Evolutionary conservation across 495 filamentous ascomycete species (phyloP).

Genomic region (Pyrenula aspistea): DNA sequence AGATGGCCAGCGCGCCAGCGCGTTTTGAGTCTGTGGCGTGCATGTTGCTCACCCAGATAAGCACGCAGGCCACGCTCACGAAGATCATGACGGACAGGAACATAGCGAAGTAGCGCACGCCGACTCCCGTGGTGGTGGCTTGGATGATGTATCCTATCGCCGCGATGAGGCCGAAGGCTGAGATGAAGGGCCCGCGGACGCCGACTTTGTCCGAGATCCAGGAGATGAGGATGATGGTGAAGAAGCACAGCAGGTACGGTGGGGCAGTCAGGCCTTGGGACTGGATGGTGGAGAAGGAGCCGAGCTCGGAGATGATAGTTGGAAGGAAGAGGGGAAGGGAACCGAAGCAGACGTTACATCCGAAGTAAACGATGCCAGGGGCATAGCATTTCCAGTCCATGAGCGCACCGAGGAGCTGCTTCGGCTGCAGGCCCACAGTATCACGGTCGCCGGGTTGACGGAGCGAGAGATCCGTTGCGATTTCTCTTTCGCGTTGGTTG

Average conservation of each 20-base stretch:
- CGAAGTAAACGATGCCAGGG: neutral
- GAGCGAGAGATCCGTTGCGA: constrained; percentile 8
- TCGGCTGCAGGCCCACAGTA: constrained; percentile 10
- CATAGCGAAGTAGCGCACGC: constrained; percentile 14
- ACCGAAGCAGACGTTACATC: constrained; percentile 14
- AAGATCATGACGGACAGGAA: constrained; percentile 16
- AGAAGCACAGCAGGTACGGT: constrained; percentile 19
- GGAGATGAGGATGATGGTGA: constrained; percentile 5
- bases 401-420: constrained; percentile 9
- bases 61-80: constrained; percentile 6
- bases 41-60: constrained; percentile 14
- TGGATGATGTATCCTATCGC: constrained; percentile 18
- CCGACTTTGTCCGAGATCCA: constrained; percentile 14
- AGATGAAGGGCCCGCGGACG: constrained; percentile 15
- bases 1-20: constrained; percentile 12
- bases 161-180: constrained; percentile 9
- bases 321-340: constrained; percentile 20
- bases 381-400: constrained; percentile 12
- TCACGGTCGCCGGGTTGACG: constrained; percentile 13
- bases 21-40: constrained; percentile 14
- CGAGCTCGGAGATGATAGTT: constrained; percentile 20
- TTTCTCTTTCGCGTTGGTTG: constrained; percentile 10
- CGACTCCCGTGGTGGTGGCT: constrained; percentile 9
- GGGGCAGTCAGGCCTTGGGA: constrained; percentile 20
- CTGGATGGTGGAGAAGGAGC: constrained; percentile 14